Conservation (phyloP, 805 yeast genomes). For the Yamadazyma nakazawae region DNA sequence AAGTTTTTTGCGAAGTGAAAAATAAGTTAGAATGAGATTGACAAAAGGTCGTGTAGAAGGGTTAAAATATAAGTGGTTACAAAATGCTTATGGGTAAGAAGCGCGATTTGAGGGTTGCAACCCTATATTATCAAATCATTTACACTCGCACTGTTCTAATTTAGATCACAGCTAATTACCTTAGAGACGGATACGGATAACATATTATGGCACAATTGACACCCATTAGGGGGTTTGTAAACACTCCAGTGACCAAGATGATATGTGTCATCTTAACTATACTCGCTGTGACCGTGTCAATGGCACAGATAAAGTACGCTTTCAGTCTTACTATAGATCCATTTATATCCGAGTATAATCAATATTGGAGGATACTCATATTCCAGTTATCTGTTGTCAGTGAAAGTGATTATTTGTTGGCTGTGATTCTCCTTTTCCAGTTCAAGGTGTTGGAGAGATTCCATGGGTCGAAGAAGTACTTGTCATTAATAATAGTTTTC, state of each 20-base stretch:
- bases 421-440: constrained; percentile 46
- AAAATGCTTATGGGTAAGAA: not conserved
- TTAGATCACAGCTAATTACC: not conserved
- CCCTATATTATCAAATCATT: not conserved
- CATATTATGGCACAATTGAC: constrained; percentile 22
- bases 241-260: constrained; percentile 43
- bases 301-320: constrained; percentile 42
- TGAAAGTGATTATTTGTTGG: constrained; percentile 54
- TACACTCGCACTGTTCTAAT: not conserved
- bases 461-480: constrained; percentile 53
- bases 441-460: constrained; percentile 56
- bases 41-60: not conserved
- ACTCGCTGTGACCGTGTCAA: constrained; percentile 40
- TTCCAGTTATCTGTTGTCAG: constrained; percentile 54
- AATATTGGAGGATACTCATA: constrained; percentile 52
- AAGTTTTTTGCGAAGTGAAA: constrained; percentile 1
- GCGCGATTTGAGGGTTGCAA: not conserved
- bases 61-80: not conserved
- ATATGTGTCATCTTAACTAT: constrained; percentile 33
- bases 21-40: not conserved
- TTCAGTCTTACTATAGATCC: constrained; percentile 49
- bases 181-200: not conserved
- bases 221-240: constrained; percentile 40
- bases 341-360: constrained; percentile 50
- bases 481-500: constrained; percentile 43